Evolutionary conservation across 495 filamentous ascomycete genomes (phyloP).

Genomic region (Hypoxylon rickii): DNA sequence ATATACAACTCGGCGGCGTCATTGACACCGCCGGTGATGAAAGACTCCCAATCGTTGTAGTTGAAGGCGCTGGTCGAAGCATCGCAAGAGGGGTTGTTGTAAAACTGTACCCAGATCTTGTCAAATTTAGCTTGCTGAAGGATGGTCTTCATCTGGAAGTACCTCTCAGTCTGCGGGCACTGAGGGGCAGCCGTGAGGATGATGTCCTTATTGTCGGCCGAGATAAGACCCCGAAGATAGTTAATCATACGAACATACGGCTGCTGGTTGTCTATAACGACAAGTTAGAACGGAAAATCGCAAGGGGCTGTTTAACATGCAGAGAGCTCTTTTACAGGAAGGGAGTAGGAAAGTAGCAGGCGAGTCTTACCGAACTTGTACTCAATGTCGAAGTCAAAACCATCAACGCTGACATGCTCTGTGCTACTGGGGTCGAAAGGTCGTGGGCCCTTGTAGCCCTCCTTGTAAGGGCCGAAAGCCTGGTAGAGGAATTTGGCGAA

Average conservation of each 20-base stretch:
- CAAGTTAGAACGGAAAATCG: slow-evolving; percentile 4
- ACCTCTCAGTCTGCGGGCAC: slow-evolving; percentile 59
- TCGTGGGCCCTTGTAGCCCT: slow-evolving; percentile 47
- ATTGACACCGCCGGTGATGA: slow-evolving; percentile 59
- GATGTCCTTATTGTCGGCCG: slow-evolving; percentile 41
- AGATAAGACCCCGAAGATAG: slow-evolving; percentile 55
- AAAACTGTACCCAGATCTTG: slow-evolving; percentile 72
- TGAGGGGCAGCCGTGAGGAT: slow-evolving; percentile 70
- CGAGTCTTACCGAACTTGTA: slow-evolving; percentile 36
- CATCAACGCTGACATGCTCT: slow-evolving; percentile 60
- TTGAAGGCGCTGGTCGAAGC: slow-evolving; percentile 59
- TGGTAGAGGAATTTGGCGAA: slow-evolving; percentile 69
- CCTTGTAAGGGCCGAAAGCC: slow-evolving; percentile 63
- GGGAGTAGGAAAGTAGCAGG: no score
- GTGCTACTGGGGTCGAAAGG: slow-evolving; percentile 59
- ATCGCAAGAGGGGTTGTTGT: slow-evolving; percentile 68
- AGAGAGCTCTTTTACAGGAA: no score
- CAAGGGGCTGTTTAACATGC: background rate
- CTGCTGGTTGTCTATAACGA: slow-evolving; percentile 15
- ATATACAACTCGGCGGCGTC: slow-evolving; percentile 63
- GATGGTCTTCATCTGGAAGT: slow-evolving; percentile 58
- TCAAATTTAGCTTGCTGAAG: slow-evolving; percentile 61
- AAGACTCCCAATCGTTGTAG: slow-evolving; percentile 65
- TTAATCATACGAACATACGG: slow-evolving; percentile 53
- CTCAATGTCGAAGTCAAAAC: slow-evolving; percentile 74